Conservation (phyloP, 1,139 yeast species). For the Pneumocystis murina region DNA sequence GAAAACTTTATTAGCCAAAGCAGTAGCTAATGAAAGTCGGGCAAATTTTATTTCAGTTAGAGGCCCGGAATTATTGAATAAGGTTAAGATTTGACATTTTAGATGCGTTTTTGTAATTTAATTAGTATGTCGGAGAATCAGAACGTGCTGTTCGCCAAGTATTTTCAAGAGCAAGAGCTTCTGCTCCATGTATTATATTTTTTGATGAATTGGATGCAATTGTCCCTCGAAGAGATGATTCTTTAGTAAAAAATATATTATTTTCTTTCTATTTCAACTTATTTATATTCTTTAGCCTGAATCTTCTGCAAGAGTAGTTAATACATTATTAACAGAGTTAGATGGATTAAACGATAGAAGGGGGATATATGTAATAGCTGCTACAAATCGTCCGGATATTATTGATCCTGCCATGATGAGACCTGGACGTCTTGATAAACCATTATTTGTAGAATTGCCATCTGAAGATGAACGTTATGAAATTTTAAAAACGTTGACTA, state of each 20-base stretch:
- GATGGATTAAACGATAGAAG: conserved; percentile 88
- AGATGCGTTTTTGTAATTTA: background rate
- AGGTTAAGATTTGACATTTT: conserved; percentile 19
- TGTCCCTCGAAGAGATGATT: conserved; percentile 83
- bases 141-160: conserved; percentile 93
- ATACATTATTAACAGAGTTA: conserved; percentile 79
- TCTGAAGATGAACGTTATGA: conserved; percentile 61
- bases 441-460: conserved; percentile 81
- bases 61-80: conserved; percentile 87
- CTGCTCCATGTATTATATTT: conserved; percentile 87
- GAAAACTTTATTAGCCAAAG: conserved; percentile 86
- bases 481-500: conserved; percentile 64
- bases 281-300: conserved; percentile 36
- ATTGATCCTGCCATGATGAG: conserved; percentile 96
- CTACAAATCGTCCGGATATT: conserved; percentile 96
- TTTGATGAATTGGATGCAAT: conserved; percentile 93
- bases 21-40: conserved; percentile 91
- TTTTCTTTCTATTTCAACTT: background rate
- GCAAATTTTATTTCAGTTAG: conserved; percentile 91
- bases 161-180: conserved; percentile 83
- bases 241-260: conserved; percentile 26
- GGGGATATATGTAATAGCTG: conserved; percentile 90
- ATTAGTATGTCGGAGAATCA: conserved; percentile 75
- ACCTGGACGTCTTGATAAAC: conserved; percentile 91
- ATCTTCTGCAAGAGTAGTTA: conserved; percentile 85